Evolutionary conservation across 1,284 basidiomycete genomes (phyloP).

Genomic region (Ganoderma leucocontextum): DNA sequence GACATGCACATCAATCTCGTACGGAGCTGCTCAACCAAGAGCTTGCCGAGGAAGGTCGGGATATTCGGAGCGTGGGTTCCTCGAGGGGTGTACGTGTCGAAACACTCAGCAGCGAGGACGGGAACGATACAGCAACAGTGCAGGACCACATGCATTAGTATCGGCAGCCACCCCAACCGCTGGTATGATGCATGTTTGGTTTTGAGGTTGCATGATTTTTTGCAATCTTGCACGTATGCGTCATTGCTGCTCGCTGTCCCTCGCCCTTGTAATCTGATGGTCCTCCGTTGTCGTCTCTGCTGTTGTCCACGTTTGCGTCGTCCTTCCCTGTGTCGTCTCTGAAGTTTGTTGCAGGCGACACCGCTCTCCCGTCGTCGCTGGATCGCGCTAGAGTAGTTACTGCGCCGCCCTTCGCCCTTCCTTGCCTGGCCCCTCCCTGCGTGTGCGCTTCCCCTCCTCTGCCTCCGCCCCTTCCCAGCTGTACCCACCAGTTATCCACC

Average conservation of each 20-base stretch:
- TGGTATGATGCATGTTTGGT: slow-evolving; percentile 10
- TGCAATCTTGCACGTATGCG: slow-evolving; percentile 1
- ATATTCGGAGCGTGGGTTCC: slow-evolving; percentile 81
- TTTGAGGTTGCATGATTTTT: background rate
- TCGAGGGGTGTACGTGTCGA: slow-evolving; percentile 81
- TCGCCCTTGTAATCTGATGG: slow-evolving; percentile 5
- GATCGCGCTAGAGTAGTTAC: slow-evolving; percentile 20
- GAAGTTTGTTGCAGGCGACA: slow-evolving; percentile 11
- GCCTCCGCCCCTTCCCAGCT: slow-evolving; percentile 9
- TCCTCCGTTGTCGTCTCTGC: slow-evolving; percentile 17
- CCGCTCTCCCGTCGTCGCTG: slow-evolving; percentile 11
- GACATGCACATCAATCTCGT: slow-evolving; percentile 39
- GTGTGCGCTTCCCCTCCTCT: slow-evolving; percentile 24
- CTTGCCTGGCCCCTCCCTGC: slow-evolving; percentile 21
- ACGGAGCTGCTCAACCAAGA: slow-evolving; percentile 64
- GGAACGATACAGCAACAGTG: slow-evolving; percentile 60
- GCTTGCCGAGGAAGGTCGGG: slow-evolving; percentile 83
- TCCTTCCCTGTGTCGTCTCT: slow-evolving; percentile 25
- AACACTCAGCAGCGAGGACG: slow-evolving; percentile 64
- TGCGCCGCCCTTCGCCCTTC: slow-evolving; percentile 15
- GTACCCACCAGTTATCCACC: slow-evolving; percentile 11
- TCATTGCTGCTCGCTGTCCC: slow-evolving; percentile 4
- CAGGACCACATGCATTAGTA: slow-evolving; percentile 52
- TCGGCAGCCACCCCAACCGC: slow-evolving; percentile 6
- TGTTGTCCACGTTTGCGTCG: slow-evolving; percentile 20